Conservation (phyloP, 1,139 yeast genomes). For the Williopsis jadinii region DNA sequence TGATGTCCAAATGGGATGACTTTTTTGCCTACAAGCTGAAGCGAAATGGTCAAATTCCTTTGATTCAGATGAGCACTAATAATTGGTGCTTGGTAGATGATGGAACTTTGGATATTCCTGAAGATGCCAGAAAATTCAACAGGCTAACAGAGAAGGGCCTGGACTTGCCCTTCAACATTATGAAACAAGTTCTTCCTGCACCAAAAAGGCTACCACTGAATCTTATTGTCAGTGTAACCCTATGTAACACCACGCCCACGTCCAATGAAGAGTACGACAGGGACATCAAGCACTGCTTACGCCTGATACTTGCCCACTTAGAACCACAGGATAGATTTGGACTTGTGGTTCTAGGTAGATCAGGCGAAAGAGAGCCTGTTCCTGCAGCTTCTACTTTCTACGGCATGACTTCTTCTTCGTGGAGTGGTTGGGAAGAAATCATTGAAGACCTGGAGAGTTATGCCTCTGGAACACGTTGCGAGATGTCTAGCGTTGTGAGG, state of each 20-base stretch:
- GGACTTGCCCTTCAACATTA: conserved; percentile 34
- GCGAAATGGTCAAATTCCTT: conserved; percentile 26
- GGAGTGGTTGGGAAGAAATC: conserved; percentile 54
- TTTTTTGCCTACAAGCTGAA: conserved; percentile 16
- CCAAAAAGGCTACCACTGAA: conserved; percentile 39
- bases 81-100: conserved; percentile 36
- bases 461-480: conserved; percentile 4
- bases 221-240: conserved; percentile 40
- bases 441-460: conserved; percentile 35
- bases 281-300: conserved; percentile 26
- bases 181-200: conserved; percentile 32
- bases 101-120: conserved; percentile 27
- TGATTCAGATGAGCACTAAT: conserved; percentile 44
- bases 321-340: conserved; percentile 46
- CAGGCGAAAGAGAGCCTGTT: conserved; percentile 23
- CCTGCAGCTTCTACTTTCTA: conserved; percentile 31
- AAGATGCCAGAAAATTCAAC: conserved; percentile 33
- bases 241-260: conserved; percentile 30
- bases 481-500: conserved; percentile 8
- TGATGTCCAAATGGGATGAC: conserved; percentile 38
- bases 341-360: conserved; percentile 45
- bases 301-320: conserved; percentile 26
- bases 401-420: conserved; percentile 43
- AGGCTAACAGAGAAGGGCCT: conserved; percentile 30
- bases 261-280: conserved; percentile 31